phyloP scores from a whole-genome alignment of 371 early-diverging fungal genomes.

The Mucor circinelloides region DNA sequence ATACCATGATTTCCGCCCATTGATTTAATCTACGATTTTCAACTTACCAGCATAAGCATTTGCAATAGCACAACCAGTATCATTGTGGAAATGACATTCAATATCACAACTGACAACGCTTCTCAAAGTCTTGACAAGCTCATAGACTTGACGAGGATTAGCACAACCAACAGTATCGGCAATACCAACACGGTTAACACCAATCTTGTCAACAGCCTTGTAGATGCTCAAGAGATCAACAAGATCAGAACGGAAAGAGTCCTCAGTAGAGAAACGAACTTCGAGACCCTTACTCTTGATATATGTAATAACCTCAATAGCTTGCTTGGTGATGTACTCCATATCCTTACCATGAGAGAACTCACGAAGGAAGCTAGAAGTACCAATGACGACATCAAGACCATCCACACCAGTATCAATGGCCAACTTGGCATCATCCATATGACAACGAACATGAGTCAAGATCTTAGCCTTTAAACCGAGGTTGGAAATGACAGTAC shows the following conservation, averaged over 20 bases:
- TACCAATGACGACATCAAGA: constrained; percentile 96
- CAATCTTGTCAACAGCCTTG: constrained; percentile 91
- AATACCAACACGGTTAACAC: constrained; percentile 97
- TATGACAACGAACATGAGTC: constrained; percentile 95
- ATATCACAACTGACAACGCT: constrained; percentile 95
- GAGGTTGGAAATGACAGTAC: constrained; percentile 84
- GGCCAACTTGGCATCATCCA: constrained; percentile 95
- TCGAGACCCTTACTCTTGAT: constrained; percentile 94
- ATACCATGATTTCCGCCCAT: not conserved
- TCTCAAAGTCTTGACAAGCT: constrained; percentile 92
- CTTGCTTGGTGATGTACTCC: constrained; percentile 91
- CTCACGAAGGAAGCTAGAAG: constrained; percentile 90
- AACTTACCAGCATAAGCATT: constrained; percentile 86
- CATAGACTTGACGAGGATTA: constrained; percentile 96
- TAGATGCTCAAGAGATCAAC: constrained; percentile 94
- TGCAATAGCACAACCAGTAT: constrained; percentile 98
- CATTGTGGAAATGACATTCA: constrained; percentile 98
- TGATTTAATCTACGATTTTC: not conserved
- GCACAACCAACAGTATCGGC: constrained; percentile 98
- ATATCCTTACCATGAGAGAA: constrained; percentile 98
- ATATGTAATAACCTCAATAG: constrained; percentile 92
- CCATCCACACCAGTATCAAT: constrained; percentile 96
- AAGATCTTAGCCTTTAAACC: constrained; percentile 97
- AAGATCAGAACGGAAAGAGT: constrained; percentile 95
- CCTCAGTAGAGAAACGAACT: constrained; percentile 96